Evolutionary conservation across 2,329 filamentous ascomycete genomes (phyloP), one percentile per base, ranked within the genome.

Genomic region (Sporothrix pallida): DNA sequence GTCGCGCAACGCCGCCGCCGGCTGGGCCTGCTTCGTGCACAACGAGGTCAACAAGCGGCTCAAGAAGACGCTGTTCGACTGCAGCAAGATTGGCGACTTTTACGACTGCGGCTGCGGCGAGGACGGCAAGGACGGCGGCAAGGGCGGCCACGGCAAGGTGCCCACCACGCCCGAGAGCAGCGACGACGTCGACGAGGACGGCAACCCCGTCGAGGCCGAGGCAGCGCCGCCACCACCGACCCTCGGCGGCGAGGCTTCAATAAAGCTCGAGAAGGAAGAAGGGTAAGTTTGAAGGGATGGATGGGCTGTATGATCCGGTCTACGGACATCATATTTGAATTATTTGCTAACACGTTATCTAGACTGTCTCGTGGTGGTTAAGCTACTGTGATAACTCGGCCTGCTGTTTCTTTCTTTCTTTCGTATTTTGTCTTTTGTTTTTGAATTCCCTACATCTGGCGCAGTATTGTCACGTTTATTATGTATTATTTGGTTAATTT

Each of bases 71-170:
- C 75, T 85, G 13, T 92, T 92, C 77, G 89, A 92, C 80, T 92
- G 90, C 78, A 87, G 84, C 74, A 88, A 89, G 44, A 90, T 92
- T 78, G 90, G 90, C 17, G 90, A 92, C 78, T 90, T 91, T 79
- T 92, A 92, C 81, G 90, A 92, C 79, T 92, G 90, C 78, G 90
- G 90, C 0, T 92, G 90, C 78, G 90, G 89, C 15, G 90, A 91
- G n/a, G 89, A 90, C 75, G 85, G 86, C 20, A 84, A 85, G 78
- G 83, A 86, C 76, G 78, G 79, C 74, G 70, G n/a, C 56, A 71
- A 73, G 69, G 70, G 20, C 23, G 42, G 72, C 31, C 10, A 77
- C 1, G 76, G 75, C 70, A 80, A 77, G 73, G 75, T 63, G 23
- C 76, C 67, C 37, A 78, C 78, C 72, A 78, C 77, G 48, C 79